A percentile compares a stretch with the other conserved stretches of the same genome.
These are phyloP conservation scores for Ceratobasidium sp. DNA, from an alignment of 1,284 basidiomycete genomes.

Conservation along the genomic window DNA sequence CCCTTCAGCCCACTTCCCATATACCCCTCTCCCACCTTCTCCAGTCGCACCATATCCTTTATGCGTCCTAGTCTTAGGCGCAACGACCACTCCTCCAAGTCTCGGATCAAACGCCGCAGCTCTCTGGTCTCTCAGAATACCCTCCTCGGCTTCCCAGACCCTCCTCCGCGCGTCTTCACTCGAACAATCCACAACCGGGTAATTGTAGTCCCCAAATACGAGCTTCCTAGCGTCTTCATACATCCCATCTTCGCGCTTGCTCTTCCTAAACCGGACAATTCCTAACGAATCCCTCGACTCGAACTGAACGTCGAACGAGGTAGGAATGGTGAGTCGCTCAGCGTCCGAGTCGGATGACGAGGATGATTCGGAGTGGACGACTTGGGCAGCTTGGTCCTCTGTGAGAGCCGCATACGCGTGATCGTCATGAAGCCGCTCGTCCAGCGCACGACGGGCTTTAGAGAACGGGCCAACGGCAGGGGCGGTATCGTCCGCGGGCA, in stretches of 20 bases:
- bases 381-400: constrained; percentile 71
- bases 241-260: constrained; percentile 72
- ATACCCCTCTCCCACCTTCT: constrained; percentile 48
- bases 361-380: constrained; percentile 69
- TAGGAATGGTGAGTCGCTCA: constrained; percentile 42
- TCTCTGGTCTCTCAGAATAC: constrained; percentile 75
- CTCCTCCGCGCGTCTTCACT: constrained; percentile 73
- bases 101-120: constrained; percentile 75
- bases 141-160: constrained; percentile 81
- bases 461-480: constrained; percentile 58
- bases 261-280: constrained; percentile 64
- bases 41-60: constrained; percentile 74
- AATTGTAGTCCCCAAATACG: constrained; percentile 93
- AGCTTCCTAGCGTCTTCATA: constrained; percentile 79
- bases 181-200: constrained; percentile 89
- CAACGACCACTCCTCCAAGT: constrained; percentile 29
- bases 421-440: constrained; percentile 64
- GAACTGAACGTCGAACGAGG: constrained; percentile 64
- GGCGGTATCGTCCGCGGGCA: constrained; percentile 64
- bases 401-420: constrained; percentile 85
- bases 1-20: constrained; percentile 46
- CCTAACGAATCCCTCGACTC: constrained; percentile 48
- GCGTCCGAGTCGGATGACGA: constrained; percentile 41
- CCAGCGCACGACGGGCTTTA: constrained; percentile 54
- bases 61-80: constrained; percentile 51